Evolutionary conservation across 108 stramenopile species (phyloP).

Genomic region (Cyclotella kingstonii): DNA sequence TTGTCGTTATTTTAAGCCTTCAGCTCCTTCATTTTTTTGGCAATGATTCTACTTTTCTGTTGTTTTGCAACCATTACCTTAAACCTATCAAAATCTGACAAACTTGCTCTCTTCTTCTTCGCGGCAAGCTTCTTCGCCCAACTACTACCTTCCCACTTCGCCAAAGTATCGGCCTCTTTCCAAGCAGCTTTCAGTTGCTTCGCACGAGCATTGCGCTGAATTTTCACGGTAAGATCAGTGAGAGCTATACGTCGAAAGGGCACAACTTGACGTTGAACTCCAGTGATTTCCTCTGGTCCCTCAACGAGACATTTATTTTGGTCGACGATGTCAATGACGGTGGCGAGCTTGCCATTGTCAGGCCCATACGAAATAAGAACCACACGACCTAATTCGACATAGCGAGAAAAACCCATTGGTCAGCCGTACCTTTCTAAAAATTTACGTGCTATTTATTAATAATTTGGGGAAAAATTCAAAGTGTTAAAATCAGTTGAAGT

Average conservation of each 20-base stretch:
- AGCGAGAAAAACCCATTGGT: slow-evolving; percentile 95
- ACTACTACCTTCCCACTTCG: slow-evolving; percentile 87
- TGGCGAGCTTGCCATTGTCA: slow-evolving; percentile 90
- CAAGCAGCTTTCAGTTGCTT: slow-evolving; percentile 91
- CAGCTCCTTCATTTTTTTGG: slow-evolving; percentile 87
- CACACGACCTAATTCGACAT: slow-evolving; percentile 98
- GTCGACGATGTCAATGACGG: slow-evolving; percentile 98
- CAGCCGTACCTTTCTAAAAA: too few relatives aligned
- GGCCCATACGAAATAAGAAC: slow-evolving; percentile 98
- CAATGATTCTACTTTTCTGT: slow-evolving; percentile 89
- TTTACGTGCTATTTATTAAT: not conserved
- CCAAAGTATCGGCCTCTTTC: slow-evolving; percentile 75
- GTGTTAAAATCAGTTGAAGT: not conserved
- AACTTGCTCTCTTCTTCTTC: slow-evolving; percentile 81
- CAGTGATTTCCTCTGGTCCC: slow-evolving; percentile 87
- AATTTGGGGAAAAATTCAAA: not conserved
- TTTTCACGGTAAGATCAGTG: slow-evolving; percentile 92
- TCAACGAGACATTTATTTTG: slow-evolving; percentile 98
- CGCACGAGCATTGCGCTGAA: slow-evolving; percentile 88
- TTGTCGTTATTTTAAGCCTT: slow-evolving; percentile 66
- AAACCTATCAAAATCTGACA: slow-evolving; percentile 97
- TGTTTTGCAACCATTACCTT: slow-evolving; percentile 97
- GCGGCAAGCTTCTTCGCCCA: slow-evolving; percentile 96
- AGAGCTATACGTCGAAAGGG: slow-evolving; percentile 89
- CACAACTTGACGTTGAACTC: slow-evolving; percentile 95